Percentiles rank a stretch among this genome's conserved stretches.
phyloP scores from a whole-genome alignment of 805 yeast genomes.

The Candida ficus region DNA sequence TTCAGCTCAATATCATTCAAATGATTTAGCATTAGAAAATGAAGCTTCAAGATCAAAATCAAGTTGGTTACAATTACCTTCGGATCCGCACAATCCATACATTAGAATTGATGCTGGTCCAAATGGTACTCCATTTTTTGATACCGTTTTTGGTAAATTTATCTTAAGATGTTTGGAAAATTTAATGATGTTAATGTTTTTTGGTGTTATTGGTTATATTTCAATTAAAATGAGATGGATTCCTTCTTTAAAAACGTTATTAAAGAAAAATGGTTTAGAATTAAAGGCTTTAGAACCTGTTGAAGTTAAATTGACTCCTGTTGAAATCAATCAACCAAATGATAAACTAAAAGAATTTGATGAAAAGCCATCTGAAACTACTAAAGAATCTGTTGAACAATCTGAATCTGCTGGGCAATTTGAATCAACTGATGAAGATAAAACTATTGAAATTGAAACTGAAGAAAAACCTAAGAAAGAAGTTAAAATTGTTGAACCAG shows the following conservation, averaged over 20 bases:
- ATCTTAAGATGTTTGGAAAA: conserved; percentile 35
- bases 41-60: conserved; percentile 16
- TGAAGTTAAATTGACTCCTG: conserved; percentile 2
- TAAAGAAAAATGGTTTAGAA: conserved; percentile 30
- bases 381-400: neutral
- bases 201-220: conserved; percentile 22
- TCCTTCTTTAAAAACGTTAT: conserved; percentile 27
- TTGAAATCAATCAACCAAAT: no score
- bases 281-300: conserved; percentile 22
- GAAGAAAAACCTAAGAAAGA: conserved; percentile 17
- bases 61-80: conserved; percentile 15
- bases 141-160: conserved; percentile 26
- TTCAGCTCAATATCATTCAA: conserved; percentile 2
- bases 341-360: conserved; percentile 3
- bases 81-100: conserved; percentile 12
- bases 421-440: neutral
- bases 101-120: conserved; percentile 25
- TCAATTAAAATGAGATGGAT: conserved; percentile 27
- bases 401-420: neutral
- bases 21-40: neutral
- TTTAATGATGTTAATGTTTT: conserved; percentile 30
- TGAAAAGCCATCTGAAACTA: neutral
- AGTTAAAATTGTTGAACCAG: conserved; percentile 27
- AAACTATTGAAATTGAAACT: neutral
- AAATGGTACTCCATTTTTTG: conserved; percentile 14